Evolutionary conservation across 208 protist genomes (phyloP).

Genomic region (Trypanosoma grayi): DNA sequence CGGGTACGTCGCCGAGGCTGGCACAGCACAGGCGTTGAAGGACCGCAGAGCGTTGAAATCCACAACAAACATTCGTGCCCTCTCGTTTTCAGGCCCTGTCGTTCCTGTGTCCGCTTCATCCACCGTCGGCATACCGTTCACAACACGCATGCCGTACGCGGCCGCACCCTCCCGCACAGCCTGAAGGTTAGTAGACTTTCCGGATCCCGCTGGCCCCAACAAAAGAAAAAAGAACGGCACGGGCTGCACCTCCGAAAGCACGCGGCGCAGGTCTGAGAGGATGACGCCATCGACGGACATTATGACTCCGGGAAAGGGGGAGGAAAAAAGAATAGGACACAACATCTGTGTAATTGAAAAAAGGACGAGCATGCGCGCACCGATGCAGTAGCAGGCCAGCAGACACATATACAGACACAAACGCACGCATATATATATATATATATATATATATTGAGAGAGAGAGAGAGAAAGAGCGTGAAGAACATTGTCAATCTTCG

Average conservation of each 20-base stretch:
- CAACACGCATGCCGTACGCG: constrained; percentile 12
- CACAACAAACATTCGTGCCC: constrained; percentile 6
- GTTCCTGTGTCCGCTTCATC: not conserved
- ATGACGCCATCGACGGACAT: constrained; percentile 51
- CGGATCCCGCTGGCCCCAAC: constrained; percentile 25
- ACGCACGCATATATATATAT: not conserved
- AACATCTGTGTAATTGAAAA: no score
- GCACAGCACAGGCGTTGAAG: not conserved
- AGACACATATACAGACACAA: constrained; percentile 18
- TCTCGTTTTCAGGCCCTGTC: not conserved
- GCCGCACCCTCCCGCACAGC: constrained; percentile 14
- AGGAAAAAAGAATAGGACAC: no score
- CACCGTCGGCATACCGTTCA: constrained; percentile 4
- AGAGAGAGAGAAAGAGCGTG: not conserved
- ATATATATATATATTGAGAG: not conserved
- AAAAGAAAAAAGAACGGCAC: constrained; percentile 30
- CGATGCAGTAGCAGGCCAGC: no score
- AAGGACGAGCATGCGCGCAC: no score
- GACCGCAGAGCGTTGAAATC: constrained; percentile 28
- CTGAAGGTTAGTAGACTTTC: constrained; percentile 26
- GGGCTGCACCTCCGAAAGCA: constrained; percentile 14
- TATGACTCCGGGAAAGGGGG: constrained; percentile 1
- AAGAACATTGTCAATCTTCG: constrained; percentile 15
- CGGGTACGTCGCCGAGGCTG: not conserved
- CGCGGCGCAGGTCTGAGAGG: constrained; percentile 33